phyloP scores from a whole-genome alignment of 148 eudicot species.

The Arctostaphylos glauca region DNA sequence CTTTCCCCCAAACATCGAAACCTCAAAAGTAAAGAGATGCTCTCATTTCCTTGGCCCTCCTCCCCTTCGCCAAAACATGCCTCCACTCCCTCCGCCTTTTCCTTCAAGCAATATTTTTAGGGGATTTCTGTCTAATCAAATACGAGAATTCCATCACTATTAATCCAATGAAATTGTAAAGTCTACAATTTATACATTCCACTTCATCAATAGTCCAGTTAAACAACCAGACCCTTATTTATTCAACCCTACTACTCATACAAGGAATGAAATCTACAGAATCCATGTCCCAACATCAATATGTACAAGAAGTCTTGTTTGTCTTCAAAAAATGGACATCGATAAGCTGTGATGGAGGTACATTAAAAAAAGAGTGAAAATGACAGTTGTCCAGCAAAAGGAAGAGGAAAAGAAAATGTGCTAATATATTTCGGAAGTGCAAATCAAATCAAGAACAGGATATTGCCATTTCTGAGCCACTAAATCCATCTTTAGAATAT shows the following conservation, averaged over 20 bases:
- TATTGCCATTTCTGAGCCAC: background rate
- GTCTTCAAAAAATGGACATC: background rate
- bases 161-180: too few relatives aligned
- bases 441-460: background rate
- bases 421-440: background rate
- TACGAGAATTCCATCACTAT: too few relatives aligned
- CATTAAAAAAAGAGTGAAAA: background rate
- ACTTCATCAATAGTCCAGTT: background rate
- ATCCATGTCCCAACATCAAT: background rate
- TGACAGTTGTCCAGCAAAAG: background rate
- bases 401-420: background rate
- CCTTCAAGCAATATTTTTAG: background rate
- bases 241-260: background rate
- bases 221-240: background rate
- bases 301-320: background rate
- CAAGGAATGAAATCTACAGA: background rate
- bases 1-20: background rate
- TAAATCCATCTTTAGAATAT: constrained; percentile 18
- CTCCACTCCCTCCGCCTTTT: background rate
- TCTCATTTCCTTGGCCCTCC: background rate
- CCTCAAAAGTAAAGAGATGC: background rate
- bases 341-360: background rate
- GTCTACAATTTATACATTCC: too few relatives aligned
- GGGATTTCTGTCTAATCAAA: background rate
- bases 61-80: background rate